phyloP scores from a whole-genome alignment of 371 early-diverging fungal species.

The Furculomyces boomerangus region DNA sequence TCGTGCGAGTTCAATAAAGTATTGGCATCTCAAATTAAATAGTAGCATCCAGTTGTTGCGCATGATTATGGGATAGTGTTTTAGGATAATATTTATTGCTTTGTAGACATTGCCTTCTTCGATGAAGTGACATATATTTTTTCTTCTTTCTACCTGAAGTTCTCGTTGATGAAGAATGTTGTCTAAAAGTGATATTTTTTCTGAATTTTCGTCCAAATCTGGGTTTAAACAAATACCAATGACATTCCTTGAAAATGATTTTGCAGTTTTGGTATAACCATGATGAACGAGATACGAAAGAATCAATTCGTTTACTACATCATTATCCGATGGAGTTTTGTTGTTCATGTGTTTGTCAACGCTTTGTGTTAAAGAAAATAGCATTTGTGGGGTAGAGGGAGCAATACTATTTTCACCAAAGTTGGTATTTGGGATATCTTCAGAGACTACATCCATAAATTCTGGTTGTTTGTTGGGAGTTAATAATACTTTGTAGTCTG shows the following conservation, averaged over 20 bases:
- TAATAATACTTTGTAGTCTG: not conserved
- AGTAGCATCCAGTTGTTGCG: conserved; percentile 31
- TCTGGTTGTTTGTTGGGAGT: not conserved
- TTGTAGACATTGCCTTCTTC: conserved; percentile 45
- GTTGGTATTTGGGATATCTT: not conserved
- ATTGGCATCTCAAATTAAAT: conserved; percentile 58
- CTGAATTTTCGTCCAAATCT: conserved; percentile 1
- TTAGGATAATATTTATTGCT: conserved; percentile 39
- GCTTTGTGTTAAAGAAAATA: not conserved
- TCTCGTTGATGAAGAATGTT: conserved; percentile 2
- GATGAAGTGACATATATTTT: conserved; percentile 36
- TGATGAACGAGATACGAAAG: conserved; percentile 56
- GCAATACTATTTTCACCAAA: not conserved
- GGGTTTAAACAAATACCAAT: conserved; percentile 5
- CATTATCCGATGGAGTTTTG: not conserved
- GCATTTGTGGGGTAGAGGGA: not conserved
- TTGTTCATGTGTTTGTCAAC: not conserved
- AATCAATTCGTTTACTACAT: conserved; percentile 24
- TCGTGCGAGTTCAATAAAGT: conserved; percentile 66
- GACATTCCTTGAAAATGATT: conserved; percentile 32
- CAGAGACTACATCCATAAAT: not conserved
- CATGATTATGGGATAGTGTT: conserved; percentile 41
- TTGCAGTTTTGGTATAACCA: conserved; percentile 53
- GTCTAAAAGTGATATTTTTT: not conserved
- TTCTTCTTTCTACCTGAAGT: conserved; percentile 11